Conservation (phyloP, 345 rosid genomes). For the Brassica rapa region DNA sequence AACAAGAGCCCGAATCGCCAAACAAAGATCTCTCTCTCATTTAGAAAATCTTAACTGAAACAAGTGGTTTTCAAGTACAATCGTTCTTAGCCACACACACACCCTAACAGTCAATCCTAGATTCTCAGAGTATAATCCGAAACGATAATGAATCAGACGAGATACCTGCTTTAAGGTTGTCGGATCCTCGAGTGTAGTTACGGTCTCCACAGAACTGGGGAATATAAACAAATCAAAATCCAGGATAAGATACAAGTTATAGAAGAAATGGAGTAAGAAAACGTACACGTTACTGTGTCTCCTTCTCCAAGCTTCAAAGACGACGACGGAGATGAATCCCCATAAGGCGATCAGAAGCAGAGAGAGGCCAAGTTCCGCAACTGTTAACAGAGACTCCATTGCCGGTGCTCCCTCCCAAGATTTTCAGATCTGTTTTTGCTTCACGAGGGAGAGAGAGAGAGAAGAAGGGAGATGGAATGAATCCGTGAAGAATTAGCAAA, state of each 20-base stretch:
- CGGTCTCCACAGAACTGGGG: conserved; percentile 58
- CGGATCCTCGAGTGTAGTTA: conserved; percentile 78
- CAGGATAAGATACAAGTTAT: neutral
- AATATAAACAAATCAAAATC: neutral
- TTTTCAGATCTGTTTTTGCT: conserved; percentile 35
- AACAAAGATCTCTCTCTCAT: too few species aligned
- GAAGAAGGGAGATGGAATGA: conserved; percentile 4
- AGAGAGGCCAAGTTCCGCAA: conserved; percentile 44
- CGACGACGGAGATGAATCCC: conserved; percentile 46
- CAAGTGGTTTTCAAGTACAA: too few species aligned
- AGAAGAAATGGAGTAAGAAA: neutral
- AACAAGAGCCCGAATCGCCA: too few species aligned
- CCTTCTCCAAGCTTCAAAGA: conserved; percentile 66
- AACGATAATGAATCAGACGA: conserved; percentile 1
- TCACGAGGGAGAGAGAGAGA: conserved; percentile 3
- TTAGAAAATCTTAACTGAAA: too few species aligned
- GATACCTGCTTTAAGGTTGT: conserved; percentile 68
- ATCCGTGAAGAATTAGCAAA: conserved; percentile 29
- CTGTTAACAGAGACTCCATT: conserved; percentile 55
- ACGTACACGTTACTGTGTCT: conserved; percentile 61
- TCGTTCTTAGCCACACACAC: too few species aligned
- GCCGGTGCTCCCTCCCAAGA: neutral
- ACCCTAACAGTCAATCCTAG: neutral
- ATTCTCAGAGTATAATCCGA: neutral
- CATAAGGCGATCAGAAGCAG: conserved; percentile 34